Conservation (phyloP, 768 basidiomycete species). For the Chiua virens region DNA sequence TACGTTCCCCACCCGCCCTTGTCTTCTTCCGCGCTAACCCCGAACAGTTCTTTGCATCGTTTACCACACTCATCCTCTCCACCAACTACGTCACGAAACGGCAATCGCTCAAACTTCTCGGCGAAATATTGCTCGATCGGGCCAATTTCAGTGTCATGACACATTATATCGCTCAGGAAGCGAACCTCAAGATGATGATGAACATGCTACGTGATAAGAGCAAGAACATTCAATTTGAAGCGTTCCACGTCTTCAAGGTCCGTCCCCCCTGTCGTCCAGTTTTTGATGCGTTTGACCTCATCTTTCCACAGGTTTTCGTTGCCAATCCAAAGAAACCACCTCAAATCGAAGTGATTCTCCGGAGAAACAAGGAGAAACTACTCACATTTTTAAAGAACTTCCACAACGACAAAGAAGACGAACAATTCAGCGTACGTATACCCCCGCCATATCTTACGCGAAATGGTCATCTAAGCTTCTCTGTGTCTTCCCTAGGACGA, state of each 20-base stretch:
- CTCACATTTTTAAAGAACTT: conserved; percentile 87
- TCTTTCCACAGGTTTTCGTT: conserved; percentile 76
- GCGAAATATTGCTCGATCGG: conserved; percentile 95
- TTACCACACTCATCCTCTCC: conserved; percentile 89
- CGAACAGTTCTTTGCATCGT: conserved; percentile 89
- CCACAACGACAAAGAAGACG: conserved; percentile 99
- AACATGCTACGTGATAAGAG: conserved; percentile 97
- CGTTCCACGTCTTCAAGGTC: conserved; percentile 99
- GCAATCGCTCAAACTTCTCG: conserved; percentile 95
- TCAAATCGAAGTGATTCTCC: conserved; percentile 87
- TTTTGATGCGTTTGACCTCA: background rate
- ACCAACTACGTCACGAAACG: conserved; percentile 99
- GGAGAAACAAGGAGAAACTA: conserved; percentile 93
- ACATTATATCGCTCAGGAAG: conserved; percentile 90
- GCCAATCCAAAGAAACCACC: conserved; percentile 99
- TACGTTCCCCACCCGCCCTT: conserved; percentile 37
- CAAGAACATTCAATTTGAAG: conserved; percentile 99
- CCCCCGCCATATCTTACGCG: background rate
- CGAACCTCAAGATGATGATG: conserved; percentile 99
- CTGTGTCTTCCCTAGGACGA: conserved; percentile 56
- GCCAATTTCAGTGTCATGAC: conserved; percentile 99
- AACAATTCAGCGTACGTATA: conserved; percentile 81
- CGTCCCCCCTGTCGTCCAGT: conserved; percentile 13
- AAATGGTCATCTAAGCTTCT: background rate
- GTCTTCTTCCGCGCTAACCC: conserved; percentile 1